These are phyloP conservation scores for Solanum chilense DNA, from an alignment of 257 asterid genomes.

Conservation along the genomic window DNA sequence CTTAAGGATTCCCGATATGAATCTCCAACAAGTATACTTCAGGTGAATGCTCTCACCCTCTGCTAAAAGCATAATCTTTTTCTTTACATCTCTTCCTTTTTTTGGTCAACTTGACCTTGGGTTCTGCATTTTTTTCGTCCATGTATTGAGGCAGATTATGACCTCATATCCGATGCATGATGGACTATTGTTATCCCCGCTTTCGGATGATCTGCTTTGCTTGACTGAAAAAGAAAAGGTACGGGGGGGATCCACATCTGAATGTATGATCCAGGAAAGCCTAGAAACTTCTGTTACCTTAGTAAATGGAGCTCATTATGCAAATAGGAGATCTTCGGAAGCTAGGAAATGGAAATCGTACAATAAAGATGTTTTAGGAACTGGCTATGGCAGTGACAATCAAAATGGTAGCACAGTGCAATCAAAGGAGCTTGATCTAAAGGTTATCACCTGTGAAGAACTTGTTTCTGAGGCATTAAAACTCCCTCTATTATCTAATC, in stretches of 20 bases:
- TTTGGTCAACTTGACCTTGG: not conserved
- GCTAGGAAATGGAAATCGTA: constrained; percentile 29
- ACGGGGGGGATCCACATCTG: constrained; percentile 29
- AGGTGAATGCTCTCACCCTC: constrained; percentile 41
- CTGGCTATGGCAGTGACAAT: constrained; percentile 6
- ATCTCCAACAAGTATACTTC: constrained; percentile 39
- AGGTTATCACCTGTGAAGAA: constrained; percentile 46
- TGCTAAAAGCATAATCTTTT: not conserved
- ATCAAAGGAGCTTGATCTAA: constrained; percentile 37
- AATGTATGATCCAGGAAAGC: constrained; percentile 17
- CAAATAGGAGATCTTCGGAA: constrained; percentile 24
- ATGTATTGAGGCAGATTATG: constrained; percentile 57
- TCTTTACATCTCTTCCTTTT: not conserved
- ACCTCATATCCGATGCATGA: constrained; percentile 40
- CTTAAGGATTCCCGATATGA: constrained; percentile 1
- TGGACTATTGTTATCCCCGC: constrained; percentile 60
- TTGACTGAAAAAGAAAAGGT: constrained; percentile 35
- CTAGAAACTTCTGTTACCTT: constrained; percentile 22
- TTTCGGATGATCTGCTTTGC: constrained; percentile 46
- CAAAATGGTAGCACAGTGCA: constrained; percentile 17
- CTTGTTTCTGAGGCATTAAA: constrained; percentile 63
- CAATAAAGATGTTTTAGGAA: constrained; percentile 17
- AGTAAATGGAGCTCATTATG: constrained; percentile 36
- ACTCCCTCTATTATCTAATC: constrained; percentile 64
- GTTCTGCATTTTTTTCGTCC: not conserved